Evolutionary conservation across 441 rosid species (phyloP).

Genomic region (Euphorbia schlechtendalii): DNA sequence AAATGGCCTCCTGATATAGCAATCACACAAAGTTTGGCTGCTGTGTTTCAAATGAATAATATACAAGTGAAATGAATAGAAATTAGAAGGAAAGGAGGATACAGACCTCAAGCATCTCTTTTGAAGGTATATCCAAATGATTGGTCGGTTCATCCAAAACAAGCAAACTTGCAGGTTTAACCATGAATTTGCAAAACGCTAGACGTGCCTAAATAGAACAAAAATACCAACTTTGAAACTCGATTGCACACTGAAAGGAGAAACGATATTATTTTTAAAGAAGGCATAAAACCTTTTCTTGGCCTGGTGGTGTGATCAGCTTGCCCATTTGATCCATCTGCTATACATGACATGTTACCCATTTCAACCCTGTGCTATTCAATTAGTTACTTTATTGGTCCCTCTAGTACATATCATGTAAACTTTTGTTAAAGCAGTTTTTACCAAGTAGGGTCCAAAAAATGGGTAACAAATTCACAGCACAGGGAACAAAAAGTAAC

Average conservation of each 20-base stretch:
- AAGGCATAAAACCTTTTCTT: too few relatives aligned
- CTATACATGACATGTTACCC: too few relatives aligned
- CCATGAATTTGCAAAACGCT: conserved; percentile 97
- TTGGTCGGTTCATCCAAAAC: conserved; percentile 94
- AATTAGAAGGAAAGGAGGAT: background rate
- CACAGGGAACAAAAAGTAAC: too few relatives aligned
- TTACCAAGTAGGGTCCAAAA: too few relatives aligned
- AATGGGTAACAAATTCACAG: too few relatives aligned
- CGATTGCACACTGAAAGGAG: background rate
- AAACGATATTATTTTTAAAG: background rate
- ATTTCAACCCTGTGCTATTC: too few relatives aligned
- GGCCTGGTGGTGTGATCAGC: too few relatives aligned
- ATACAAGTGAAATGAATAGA: background rate
- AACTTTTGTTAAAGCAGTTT: too few relatives aligned
- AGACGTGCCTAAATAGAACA: conserved; percentile 60
- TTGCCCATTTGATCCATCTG: too few relatives aligned
- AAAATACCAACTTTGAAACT: conserved; percentile 3
- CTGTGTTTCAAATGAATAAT: background rate
- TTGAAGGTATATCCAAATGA: conserved; percentile 92
- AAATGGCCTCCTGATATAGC: conserved; percentile 73
- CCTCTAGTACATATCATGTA: too few relatives aligned
- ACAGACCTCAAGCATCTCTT: conserved; percentile 96
- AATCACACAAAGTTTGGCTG: background rate
- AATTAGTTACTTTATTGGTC: too few relatives aligned
- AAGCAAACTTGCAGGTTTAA: conserved; percentile 74